These are phyloP conservation scores for Elaeis oleifera DNA, from an alignment of 202 grass and related monocot species.

Conservation along the genomic window DNA sequence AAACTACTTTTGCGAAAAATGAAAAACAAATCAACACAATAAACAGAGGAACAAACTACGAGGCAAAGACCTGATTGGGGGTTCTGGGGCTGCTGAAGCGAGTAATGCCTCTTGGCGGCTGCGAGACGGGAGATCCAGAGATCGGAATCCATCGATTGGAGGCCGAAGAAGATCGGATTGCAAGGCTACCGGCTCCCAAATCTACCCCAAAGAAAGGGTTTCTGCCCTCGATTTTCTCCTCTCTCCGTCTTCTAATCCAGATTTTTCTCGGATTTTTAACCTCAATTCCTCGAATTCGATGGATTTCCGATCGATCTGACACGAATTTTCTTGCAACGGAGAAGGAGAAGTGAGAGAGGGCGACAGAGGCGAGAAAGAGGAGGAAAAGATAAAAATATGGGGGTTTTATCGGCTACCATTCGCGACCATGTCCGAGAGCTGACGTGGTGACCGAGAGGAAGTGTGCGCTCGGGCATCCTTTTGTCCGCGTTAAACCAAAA, in stretches of 20 bases:
- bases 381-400: not conserved
- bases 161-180: too few species aligned
- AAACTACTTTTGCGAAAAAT: not conserved
- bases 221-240: not conserved
- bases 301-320: too few species aligned
- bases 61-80: conserved; percentile 22
- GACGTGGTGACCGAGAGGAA: conserved; percentile 2
- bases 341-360: not conserved
- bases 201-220: too few species aligned
- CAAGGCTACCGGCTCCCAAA: too few species aligned
- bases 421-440: conserved; percentile 7
- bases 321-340: not conserved
- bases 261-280: too few species aligned
- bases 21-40: not conserved
- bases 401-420: conserved; percentile 19
- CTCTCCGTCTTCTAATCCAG: not conserved
- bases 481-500: not conserved
- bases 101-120: conserved; percentile 87
- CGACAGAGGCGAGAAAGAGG: not conserved
- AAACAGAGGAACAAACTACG: not conserved
- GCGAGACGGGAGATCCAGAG: conserved; percentile 97
- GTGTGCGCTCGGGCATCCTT: not conserved
- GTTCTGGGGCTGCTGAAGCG: conserved; percentile 52
- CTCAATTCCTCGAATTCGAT: too few species aligned
- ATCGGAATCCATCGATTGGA: conserved; percentile 67